phyloP scores from a whole-genome alignment of 345 rosid genomes.

The Erucastrum elatum region DNA sequence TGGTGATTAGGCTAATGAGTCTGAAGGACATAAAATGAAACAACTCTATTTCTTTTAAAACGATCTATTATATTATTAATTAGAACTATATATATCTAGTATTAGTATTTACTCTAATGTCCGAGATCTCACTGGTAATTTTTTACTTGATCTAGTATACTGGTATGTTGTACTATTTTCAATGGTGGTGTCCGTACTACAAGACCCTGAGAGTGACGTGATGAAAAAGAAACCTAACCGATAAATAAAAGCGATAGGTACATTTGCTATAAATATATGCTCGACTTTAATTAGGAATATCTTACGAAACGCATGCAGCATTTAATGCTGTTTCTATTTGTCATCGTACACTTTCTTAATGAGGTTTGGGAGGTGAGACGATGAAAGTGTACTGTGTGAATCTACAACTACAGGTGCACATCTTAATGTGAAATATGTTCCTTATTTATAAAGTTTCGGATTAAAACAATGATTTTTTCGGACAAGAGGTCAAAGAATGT shows the following conservation, averaged over 20 bases:
- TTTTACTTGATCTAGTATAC: not conserved
- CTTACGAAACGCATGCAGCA: conserved; percentile 21
- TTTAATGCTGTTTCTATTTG: conserved; percentile 20
- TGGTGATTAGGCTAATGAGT: conserved; percentile 11
- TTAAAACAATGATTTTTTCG: not conserved
- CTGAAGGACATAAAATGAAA: not conserved
- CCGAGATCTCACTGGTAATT: not conserved
- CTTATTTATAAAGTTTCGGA: not conserved
- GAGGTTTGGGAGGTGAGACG: not conserved
- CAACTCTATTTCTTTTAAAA: not conserved
- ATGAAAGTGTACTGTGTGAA: not conserved
- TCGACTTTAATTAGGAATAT: not conserved
- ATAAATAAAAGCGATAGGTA: not conserved
- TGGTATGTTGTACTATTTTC: too few relatives aligned
- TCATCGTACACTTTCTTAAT: not conserved
- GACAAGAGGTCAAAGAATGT: not conserved
- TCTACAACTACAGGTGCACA: not conserved
- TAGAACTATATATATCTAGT: too few relatives aligned
- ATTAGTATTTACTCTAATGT: too few relatives aligned
- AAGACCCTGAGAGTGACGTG: conserved; percentile 13
- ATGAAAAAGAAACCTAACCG: conserved; percentile 15
- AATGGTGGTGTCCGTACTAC: not conserved
- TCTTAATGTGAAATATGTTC: not conserved
- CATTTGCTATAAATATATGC: not conserved
- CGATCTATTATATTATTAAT: not conserved